A percentile compares a stretch with the other conserved stretches of the same genome.
Conservation (phyloP, 164 flowering plant species). For the Litsea cubeba region DNA sequence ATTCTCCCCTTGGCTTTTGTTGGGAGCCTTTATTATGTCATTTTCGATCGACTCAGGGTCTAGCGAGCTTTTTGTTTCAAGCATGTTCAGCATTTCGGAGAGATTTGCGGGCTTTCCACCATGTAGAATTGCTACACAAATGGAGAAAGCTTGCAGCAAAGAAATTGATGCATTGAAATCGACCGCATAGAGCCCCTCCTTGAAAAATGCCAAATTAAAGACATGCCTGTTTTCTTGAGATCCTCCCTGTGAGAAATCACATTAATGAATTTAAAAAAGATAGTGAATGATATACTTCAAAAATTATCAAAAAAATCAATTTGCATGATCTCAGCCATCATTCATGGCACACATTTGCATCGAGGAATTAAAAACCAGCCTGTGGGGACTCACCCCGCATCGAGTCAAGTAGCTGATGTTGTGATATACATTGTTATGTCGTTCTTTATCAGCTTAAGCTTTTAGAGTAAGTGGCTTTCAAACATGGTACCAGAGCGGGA, state of each 20-base stretch:
- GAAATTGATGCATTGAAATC: constrained; percentile 53
- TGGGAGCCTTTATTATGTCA: constrained; percentile 8
- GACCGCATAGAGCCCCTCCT: constrained; percentile 50
- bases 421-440: no score
- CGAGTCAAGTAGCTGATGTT: no score
- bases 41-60: constrained; percentile 16
- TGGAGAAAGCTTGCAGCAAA: constrained; percentile 70
- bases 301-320: no score
- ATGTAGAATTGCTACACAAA: constrained; percentile 50
- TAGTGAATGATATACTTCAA: no score
- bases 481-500: no score
- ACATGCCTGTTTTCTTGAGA: constrained; percentile 30
- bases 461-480: no score
- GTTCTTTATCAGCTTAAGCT: no score
- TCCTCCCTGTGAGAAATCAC: constrained; percentile 39
- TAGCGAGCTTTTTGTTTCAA: constrained; percentile 15
- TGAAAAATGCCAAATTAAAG: constrained; percentile 47
- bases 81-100: constrained; percentile 16
- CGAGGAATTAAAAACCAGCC: no score
- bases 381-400: no score
- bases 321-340: no score
- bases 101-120: constrained; percentile 25
- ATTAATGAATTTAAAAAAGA: no score
- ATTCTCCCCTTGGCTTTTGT: constrained; percentile 7
- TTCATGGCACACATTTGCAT: no score